Evolutionary conservation across 1,139 yeast species (phyloP).

Genomic region (Candida glucosophila): DNA sequence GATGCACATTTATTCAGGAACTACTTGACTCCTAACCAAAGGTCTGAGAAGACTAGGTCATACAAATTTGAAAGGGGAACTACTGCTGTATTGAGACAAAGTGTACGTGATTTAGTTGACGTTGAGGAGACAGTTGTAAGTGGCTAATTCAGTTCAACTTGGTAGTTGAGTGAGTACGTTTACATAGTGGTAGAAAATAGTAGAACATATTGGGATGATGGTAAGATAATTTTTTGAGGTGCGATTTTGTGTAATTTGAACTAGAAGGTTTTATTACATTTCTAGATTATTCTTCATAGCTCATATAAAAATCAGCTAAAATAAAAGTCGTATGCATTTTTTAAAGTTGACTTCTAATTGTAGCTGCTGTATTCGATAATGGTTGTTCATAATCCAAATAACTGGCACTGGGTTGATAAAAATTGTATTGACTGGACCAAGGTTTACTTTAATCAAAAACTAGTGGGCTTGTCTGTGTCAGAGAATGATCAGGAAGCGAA

Average conservation of each 20-base stretch:
- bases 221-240: not conserved
- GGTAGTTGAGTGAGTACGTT: conserved; percentile 2
- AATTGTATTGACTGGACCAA: conserved; percentile 91
- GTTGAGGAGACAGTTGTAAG: conserved; percentile 64
- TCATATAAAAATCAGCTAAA: conserved; percentile 1
- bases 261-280: conserved; percentile 2
- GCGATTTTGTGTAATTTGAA: conserved; percentile 3
- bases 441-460: conserved; percentile 56
- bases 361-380: conserved; percentile 9
- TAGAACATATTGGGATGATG: too few relatives aligned
- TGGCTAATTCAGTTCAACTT: conserved; percentile 40
- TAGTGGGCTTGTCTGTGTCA: conserved; percentile 41
- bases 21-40: conserved; percentile 82
- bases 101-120: conserved; percentile 57
- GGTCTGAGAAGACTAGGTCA: conserved; percentile 70
- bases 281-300: conserved; percentile 10
- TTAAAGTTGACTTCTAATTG: too few relatives aligned
- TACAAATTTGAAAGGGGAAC: conserved; percentile 89
- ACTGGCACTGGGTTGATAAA: conserved; percentile 97
- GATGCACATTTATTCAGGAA: conserved; percentile 81
- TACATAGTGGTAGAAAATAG: conserved; percentile 1
- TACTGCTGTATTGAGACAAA: conserved; percentile 69
- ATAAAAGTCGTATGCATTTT: not conserved
- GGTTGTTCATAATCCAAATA: conserved; percentile 45
- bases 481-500: conserved; percentile 27